A percentile compares a stretch with the other conserved stretches of the same genome.
phyloP scores from a whole-genome alignment of 257 asterid genomes.

The Przewalskia tangutica region DNA sequence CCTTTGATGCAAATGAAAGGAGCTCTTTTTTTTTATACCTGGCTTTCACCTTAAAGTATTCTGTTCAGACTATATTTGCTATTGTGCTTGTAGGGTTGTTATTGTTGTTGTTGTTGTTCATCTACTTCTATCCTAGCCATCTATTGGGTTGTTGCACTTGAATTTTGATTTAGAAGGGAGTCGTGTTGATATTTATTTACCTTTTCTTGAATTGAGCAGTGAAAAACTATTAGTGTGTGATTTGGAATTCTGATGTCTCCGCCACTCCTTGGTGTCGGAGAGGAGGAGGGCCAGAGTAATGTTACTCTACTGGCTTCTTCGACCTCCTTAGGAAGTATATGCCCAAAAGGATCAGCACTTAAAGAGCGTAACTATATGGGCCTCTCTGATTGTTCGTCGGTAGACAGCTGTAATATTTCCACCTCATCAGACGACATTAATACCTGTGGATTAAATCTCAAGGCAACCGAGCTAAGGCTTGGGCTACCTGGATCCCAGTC shows the following conservation, averaged over 20 bases:
- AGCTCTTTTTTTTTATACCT: background rate
- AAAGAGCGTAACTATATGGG: conserved; percentile 71
- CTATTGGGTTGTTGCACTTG: background rate
- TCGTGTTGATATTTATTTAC: background rate
- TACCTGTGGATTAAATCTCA: conserved; percentile 35
- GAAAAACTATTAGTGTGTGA: conserved; percentile 7
- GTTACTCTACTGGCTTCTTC: conserved; percentile 42
- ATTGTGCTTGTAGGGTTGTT: background rate
- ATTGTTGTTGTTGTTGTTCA: background rate
- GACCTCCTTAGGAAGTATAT: conserved; percentile 29
- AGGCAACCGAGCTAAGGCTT: conserved; percentile 64
- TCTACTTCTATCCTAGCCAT: background rate
- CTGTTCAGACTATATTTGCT: background rate
- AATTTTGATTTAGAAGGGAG: background rate
- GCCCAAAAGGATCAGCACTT: conserved; percentile 30
- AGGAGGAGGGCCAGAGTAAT: conserved; percentile 41
- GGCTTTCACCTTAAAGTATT: background rate
- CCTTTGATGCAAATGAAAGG: background rate
- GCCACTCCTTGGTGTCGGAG: conserved; percentile 35
- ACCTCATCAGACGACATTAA: conserved; percentile 24
- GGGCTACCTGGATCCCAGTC: conserved; percentile 65
- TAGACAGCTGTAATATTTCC: conserved; percentile 51
- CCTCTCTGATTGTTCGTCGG: conserved; percentile 57
- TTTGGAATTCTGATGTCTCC: conserved; percentile 43
- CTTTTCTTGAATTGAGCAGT: conserved; percentile 12